phyloP scores from a whole-genome alignment of 305 asterid genomes.

The Plantago rigida region DNA sequence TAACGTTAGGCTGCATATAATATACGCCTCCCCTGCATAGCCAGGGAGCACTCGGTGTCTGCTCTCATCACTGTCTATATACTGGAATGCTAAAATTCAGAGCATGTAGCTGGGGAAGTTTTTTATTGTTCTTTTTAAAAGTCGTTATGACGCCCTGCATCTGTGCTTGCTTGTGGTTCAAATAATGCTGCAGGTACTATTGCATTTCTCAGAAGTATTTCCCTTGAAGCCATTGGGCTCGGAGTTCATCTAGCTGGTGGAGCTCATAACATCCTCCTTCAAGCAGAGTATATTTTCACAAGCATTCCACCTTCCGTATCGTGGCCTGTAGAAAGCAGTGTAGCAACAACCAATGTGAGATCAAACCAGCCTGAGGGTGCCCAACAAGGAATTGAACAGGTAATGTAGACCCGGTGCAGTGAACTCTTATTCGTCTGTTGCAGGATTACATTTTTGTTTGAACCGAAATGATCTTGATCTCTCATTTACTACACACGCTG shows the following conservation, averaged over 20 bases:
- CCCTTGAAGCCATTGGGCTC: constrained; percentile 89
- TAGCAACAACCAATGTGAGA: constrained; percentile 46
- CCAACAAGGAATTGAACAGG: constrained; percentile 95
- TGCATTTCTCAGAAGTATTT: constrained; percentile 84
- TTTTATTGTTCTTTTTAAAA: neutral
- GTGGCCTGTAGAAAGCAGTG: constrained; percentile 49
- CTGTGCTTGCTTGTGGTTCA: constrained; percentile 9
- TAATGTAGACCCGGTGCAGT: constrained; percentile 16
- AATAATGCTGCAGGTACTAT: constrained; percentile 54
- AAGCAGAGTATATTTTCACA: constrained; percentile 78
- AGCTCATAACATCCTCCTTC: constrained; percentile 84
- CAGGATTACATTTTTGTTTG: too few species aligned
- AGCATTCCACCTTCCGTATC: constrained; percentile 82
- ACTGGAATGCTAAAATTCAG: too few species aligned
- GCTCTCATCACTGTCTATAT: too few species aligned
- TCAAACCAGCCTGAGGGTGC: constrained; percentile 93
- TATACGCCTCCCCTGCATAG: neutral
- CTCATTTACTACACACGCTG: too few species aligned
- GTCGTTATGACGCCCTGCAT: neutral
- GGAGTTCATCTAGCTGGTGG: constrained; percentile 97
- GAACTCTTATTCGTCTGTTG: too few species aligned
- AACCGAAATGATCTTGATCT: too few species aligned
- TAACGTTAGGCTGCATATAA: neutral
- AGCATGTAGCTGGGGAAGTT: too few species aligned
- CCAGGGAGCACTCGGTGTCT: too few species aligned